Evolutionary conservation across 2,329 filamentous ascomycete species (phyloP), one percentile per base, ranked within the genome.

Genomic region (Thelonectria blattea): DNA sequence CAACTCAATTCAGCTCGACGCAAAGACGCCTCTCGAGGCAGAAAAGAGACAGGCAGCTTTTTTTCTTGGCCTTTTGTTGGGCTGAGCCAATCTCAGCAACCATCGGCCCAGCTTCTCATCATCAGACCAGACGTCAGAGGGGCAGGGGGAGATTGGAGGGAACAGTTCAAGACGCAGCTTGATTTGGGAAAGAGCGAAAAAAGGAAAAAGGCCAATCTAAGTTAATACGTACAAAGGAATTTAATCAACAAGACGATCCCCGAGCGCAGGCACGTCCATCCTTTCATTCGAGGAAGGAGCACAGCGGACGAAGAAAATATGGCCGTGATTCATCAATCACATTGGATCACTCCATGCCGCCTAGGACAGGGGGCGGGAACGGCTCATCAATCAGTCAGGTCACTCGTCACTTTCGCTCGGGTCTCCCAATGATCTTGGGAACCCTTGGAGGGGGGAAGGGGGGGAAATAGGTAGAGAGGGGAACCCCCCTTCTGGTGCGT

Each of bases 311-410:
- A 51, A 47, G 8, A 18, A 15, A 15, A 37, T 7, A 52, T 56
- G 58, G 58, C 15, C 34, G 15, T 37, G 2, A 37, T 37, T 27
- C 52, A 37, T 54, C 52, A 47, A 30, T 52, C 45, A 34, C 47
- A 56, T 24, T 24, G 22, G 22, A 24, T 41, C 53, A 56, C 39
- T n/a, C 45, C 39, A 42, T 43, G 20, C 30, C 15, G 41, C n/a
- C 39, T n/a, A 30, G 22, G 46, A 56, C 53, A 41, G 48, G 53
- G 53, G 46, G 37, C 54, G 54, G 47, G 54, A 56, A 56, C 54
- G 54, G 54, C 54, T 56, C 54, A 51, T n/a, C 37, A 50, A 37
- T 45, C 54, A 55, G 52, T 47, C 45, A 56, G 53, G 41, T 46
- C 45, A 47, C 45, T 47, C 42, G 20, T 15, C 14, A 12, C 14